phyloP scores from a whole-genome alignment of 768 basidiomycete species.

The Tylopilus felleus region DNA sequence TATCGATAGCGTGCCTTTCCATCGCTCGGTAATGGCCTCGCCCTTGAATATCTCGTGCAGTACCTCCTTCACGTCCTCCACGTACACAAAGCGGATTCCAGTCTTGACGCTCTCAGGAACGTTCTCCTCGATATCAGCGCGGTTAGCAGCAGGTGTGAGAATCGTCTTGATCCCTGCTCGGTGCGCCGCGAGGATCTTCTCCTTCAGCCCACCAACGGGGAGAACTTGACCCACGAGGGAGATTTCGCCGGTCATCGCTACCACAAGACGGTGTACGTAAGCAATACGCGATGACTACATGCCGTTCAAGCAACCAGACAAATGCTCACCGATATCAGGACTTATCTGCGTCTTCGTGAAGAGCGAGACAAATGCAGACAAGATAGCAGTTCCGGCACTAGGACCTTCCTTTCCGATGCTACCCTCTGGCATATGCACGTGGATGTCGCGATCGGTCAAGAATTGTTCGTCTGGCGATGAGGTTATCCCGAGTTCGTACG shows the following conservation, averaged over 20 bases:
- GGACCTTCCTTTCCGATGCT: conserved; percentile 95
- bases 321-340: conserved; percentile 78
- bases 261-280: background rate
- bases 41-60: conserved; percentile 82
- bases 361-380: conserved; percentile 87
- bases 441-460: conserved; percentile 82
- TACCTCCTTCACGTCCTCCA: conserved; percentile 89
- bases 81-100: conserved; percentile 93
- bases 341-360: conserved; percentile 82
- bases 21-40: conserved; percentile 53
- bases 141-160: conserved; percentile 82
- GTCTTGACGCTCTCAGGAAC: conserved; percentile 95
- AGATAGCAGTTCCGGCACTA: conserved; percentile 90
- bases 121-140: conserved; percentile 95
- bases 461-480: conserved; percentile 66
- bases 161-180: conserved; percentile 95
- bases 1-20: conserved; percentile 57
- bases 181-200: conserved; percentile 95
- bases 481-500: conserved; percentile 86
- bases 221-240: conserved; percentile 94
- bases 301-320: background rate
- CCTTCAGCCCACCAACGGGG: conserved; percentile 93
- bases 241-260: conserved; percentile 98
- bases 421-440: conserved; percentile 97
- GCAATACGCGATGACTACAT: background rate